These are phyloP conservation scores for Fusarium euwallaceae DNA, from an alignment of 2,329 filamentous ascomycete genomes.

Conservation along the genomic window DNA sequence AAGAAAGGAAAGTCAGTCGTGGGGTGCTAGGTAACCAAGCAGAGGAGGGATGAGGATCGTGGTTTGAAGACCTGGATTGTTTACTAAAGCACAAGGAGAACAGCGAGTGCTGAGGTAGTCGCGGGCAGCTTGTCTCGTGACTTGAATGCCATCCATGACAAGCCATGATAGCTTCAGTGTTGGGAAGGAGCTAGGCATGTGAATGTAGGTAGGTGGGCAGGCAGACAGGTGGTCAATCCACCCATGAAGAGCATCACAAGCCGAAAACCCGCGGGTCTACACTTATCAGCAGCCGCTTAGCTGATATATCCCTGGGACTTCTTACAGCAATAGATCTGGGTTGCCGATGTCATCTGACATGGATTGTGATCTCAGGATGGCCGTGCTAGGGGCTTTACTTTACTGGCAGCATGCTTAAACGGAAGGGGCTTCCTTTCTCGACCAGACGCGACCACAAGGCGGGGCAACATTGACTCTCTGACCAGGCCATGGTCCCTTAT, in stretches of 20 bases:
- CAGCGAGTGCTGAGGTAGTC: neutral
- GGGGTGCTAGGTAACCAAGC: constrained; percentile 11
- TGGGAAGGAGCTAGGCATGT: constrained; percentile 21
- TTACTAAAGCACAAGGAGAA: neutral
- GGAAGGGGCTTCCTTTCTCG: neutral
- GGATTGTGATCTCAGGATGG: neutral
- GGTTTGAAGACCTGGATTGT: neutral
- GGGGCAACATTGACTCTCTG: neutral
- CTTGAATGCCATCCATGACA: neutral
- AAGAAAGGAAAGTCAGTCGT: neutral
- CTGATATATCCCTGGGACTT: neutral
- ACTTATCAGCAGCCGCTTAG: neutral
- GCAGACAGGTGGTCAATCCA: neutral
- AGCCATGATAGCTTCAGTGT: neutral
- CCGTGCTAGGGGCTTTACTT: neutral
- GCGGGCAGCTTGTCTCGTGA: constrained; percentile 9
- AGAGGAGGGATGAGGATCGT: neutral
- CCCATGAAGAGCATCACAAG: neutral
- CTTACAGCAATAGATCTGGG: neutral
- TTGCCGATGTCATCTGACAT: neutral
- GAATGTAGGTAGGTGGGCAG: neutral
- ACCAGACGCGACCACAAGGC: neutral
- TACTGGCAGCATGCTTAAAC: neutral
- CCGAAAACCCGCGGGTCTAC: neutral
- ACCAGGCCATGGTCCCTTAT: neutral